A percentile compares a stretch with the other conserved stretches of the same genome.
phyloP scores from a whole-genome alignment of 106 monocot genomes.

The Agapanthus africanus region DNA sequence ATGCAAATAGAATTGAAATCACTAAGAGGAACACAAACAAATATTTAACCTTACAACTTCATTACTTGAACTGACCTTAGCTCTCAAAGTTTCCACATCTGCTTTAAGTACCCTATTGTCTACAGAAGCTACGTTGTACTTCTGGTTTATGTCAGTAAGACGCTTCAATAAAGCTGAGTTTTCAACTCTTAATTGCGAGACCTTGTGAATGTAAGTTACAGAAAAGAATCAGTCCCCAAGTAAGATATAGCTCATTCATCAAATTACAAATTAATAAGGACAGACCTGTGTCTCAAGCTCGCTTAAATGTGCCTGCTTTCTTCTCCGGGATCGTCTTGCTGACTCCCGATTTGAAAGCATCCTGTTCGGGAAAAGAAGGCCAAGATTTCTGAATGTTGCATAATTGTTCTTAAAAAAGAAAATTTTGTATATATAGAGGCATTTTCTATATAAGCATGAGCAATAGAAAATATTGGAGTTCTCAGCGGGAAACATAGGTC shows the following conservation, averaged over 20 bases:
- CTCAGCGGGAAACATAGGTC: too few relatives aligned
- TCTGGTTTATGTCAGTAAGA: constrained; percentile 76
- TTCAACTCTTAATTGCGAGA: constrained; percentile 73
- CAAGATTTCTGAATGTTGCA: too few relatives aligned
- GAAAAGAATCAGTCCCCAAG: background rate
- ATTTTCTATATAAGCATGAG: too few relatives aligned
- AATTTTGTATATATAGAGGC: too few relatives aligned
- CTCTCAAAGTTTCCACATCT: constrained; percentile 71
- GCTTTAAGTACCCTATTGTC: constrained; percentile 70
- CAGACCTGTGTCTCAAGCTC: constrained; percentile 68
- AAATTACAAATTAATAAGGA: background rate
- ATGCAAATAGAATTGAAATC: too few relatives aligned
- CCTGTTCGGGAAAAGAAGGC: constrained; percentile 27
- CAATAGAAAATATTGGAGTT: too few relatives aligned
- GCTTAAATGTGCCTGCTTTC: constrained; percentile 73
- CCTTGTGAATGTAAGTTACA: constrained; percentile 23
- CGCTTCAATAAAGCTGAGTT: constrained; percentile 78
- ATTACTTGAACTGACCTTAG: constrained; percentile 39
- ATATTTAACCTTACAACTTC: background rate
- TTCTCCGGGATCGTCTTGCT: constrained; percentile 74
- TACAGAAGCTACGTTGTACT: constrained; percentile 67
- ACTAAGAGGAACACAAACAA: background rate
- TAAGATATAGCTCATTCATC: background rate
- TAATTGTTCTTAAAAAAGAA: too few relatives aligned
- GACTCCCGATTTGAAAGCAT: constrained; percentile 90